Base-by-base conservation (phyloP, 305 asterid genomes). In the Caryopteris hybrid region DNA sequence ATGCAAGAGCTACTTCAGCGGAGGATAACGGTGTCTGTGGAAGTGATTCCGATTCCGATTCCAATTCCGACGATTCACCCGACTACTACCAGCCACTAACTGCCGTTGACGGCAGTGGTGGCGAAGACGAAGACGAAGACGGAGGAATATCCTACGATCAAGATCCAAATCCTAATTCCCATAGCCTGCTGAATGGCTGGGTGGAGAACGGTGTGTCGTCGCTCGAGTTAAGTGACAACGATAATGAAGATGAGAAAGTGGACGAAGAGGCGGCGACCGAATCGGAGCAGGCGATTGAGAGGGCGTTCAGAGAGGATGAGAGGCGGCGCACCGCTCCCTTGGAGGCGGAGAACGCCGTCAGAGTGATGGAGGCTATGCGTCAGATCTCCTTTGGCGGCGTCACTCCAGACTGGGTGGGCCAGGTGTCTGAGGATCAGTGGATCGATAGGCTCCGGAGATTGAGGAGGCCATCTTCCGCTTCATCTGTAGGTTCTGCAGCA, bases 351-450 rank as follows among this genome's bases (percentile, higher is more conserved):
- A 83, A 71, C 70, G 77, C 97, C 51, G 79, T 64, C 47, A 81
- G 98, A 70, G 97, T 93, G 64, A 84, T 81, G 84, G 96, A 86
- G 72, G 97, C 92, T 39, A 91, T 91, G 97, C 88, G 92, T 0
- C 82, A 81, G 51, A 66, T 93, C 54, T 88, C 96, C 34, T 85
- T 92, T 51, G 84, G 78, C 54, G 96, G 95, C 48, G 63, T 62
- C 18, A 73, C 85, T 23, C 96, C 98, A 6, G 95, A 84, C 14
- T 92, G 98, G 98, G 86, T 83, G 38, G 81, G 57, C 64, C 86
- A 67, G 75, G 78, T 92, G 6, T 73, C 95, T 1, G 96, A 90
- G 69, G 90, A 83, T 42, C 89, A 83, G 79, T 90, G 93, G 97
- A 76, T 86, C 51, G 67, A 76, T 29, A 86, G 76, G 65, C 73